Percentiles rank a stretch among this genome's conserved stretches.
phyloP scores from a whole-genome alignment of 352 stramenopile species.

The Globisporangium iwayamae region DNA sequence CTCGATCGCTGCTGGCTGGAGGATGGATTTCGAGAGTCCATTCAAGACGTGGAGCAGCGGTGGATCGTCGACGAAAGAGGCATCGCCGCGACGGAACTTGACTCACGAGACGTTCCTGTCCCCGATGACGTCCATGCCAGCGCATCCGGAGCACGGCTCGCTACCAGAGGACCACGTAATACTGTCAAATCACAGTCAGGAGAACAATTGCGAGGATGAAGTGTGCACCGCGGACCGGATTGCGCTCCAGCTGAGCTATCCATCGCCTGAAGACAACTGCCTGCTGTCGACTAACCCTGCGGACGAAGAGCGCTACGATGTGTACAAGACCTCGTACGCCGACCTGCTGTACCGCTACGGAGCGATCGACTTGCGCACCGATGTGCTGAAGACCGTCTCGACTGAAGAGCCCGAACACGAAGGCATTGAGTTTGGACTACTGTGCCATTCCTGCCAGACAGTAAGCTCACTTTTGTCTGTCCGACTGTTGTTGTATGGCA shows the following conservation, averaged over 20 bases:
- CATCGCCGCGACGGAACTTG: constrained; percentile 32
- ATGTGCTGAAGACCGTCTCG: constrained; percentile 67
- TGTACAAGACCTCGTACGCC: constrained; percentile 81
- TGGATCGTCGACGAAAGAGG: constrained; percentile 27
- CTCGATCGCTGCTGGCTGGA: constrained; percentile 29
- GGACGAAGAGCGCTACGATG: constrained; percentile 64
- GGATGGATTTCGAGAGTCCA: constrained; percentile 71
- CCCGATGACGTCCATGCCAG: constrained; percentile 28
- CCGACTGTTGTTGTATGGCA: not conserved
- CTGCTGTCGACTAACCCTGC: constrained; percentile 48
- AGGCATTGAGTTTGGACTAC: constrained; percentile 57
- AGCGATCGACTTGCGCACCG: constrained; percentile 60
- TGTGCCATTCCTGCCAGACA: constrained; percentile 61
- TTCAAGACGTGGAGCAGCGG: constrained; percentile 71
- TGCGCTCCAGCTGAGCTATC: constrained; percentile 44
- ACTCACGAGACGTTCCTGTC: constrained; percentile 52
- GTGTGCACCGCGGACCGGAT: constrained; percentile 42
- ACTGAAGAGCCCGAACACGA: constrained; percentile 27
- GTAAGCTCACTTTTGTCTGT: constrained; percentile 26
- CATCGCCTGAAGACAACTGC: constrained; percentile 30
- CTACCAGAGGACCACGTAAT: constrained; percentile 5
- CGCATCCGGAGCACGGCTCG: constrained; percentile 3
- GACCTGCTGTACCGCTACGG: constrained; percentile 82
- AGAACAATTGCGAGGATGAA: constrained; percentile 22
- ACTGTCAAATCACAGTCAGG: constrained; percentile 1